Evolutionary conservation across 768 basidiomycete genomes (phyloP).

Genomic region (Leccinum imitatum): DNA sequence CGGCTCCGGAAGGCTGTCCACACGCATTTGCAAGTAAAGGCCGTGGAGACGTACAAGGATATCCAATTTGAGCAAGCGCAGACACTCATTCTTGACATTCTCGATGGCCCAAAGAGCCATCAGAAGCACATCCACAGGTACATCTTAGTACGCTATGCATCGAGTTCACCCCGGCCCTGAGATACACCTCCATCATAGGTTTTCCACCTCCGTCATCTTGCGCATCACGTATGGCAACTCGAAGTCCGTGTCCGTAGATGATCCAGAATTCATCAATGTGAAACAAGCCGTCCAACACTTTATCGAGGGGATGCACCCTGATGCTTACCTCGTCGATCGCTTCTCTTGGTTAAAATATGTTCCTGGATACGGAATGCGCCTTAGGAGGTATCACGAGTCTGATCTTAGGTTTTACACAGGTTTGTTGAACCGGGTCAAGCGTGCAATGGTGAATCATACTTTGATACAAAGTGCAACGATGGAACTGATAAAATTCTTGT

Average conservation of each 20-base stretch:
- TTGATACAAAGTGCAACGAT: not conserved
- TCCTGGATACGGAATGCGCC: constrained; percentile 57
- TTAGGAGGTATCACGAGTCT: constrained; percentile 49
- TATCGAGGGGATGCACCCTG: constrained; percentile 31
- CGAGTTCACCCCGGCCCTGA: not conserved
- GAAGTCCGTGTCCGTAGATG: constrained; percentile 16
- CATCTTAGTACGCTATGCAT: constrained; percentile 28
- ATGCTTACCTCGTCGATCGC: constrained; percentile 36
- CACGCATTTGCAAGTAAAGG: constrained; percentile 51
- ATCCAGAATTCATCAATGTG: constrained; percentile 24
- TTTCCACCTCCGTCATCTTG: constrained; percentile 25
- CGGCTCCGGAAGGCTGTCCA: constrained; percentile 56
- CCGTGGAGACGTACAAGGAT: constrained; percentile 43
- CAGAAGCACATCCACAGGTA: constrained; percentile 48
- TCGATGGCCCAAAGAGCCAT: constrained; percentile 33
- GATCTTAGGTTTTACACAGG: constrained; percentile 52
- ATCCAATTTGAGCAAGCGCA: constrained; percentile 39
- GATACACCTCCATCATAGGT: constrained; percentile 19
- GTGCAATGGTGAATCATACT: constrained; percentile 37
- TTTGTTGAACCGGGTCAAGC: constrained; percentile 44
- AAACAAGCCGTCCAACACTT: constrained; percentile 26
- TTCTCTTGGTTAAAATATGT: constrained; percentile 42
- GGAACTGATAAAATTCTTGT: not conserved
- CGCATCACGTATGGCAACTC: constrained; percentile 28
- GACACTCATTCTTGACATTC: constrained; percentile 27